Evolutionary conservation across 2,329 filamentous ascomycete genomes (phyloP).

Genomic region (Xylaria sp.): DNA sequence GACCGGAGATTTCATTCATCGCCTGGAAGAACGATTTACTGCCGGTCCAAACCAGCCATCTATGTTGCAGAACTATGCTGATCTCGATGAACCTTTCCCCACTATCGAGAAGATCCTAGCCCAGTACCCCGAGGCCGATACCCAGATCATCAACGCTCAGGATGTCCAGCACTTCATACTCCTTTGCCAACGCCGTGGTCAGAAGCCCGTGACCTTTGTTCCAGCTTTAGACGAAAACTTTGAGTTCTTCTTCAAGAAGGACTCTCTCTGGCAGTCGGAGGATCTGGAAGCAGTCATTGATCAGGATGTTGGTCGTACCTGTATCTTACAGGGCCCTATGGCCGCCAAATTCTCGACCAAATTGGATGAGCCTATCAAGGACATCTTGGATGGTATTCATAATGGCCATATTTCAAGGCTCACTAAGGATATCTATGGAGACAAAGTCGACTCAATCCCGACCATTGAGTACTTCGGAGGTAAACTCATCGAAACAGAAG

Average conservation of each 20-base stretch:
- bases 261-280: constrained; percentile 98
- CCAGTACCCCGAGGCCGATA: constrained; percentile 85
- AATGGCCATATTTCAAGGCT: constrained; percentile 84
- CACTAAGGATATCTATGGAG: constrained; percentile 81
- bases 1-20: constrained; percentile 94
- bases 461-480: constrained; percentile 95
- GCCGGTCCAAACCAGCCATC: constrained; percentile 76
- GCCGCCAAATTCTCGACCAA: constrained; percentile 89
- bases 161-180: constrained; percentile 97
- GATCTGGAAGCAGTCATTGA: constrained; percentile 95
- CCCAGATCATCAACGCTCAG: constrained; percentile 96
- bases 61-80: constrained; percentile 87
- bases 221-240: constrained; percentile 96
- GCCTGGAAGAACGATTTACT: constrained; percentile 96
- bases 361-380: constrained; percentile 92
- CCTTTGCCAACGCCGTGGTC: constrained; percentile 87
- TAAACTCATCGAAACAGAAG: constrained; percentile 77
- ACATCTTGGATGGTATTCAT: constrained; percentile 93
- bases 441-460: constrained; percentile 79
- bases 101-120: constrained; percentile 82
- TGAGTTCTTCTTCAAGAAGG: constrained; percentile 99
- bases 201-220: constrained; percentile 98
- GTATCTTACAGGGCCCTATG: constrained; percentile 95
- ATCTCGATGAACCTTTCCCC: constrained; percentile 84
- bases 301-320: constrained; percentile 95